phyloP scores from a whole-genome alignment of 2,329 filamentous ascomycete species.

The Aspergillus unguis region DNA sequence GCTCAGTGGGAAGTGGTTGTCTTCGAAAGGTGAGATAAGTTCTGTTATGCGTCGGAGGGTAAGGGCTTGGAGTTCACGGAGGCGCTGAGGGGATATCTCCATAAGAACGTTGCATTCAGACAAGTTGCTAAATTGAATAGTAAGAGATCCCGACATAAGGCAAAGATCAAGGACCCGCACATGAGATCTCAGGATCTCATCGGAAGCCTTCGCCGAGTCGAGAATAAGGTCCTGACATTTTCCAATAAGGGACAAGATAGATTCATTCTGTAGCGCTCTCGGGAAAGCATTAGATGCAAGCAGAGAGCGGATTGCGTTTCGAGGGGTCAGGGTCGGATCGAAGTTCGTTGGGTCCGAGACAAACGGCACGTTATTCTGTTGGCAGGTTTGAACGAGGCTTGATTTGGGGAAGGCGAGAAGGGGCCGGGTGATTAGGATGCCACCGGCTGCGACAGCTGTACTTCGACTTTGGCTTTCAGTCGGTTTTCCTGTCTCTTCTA shows the following conservation, averaged over 20 bases:
- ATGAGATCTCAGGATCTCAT: constrained; percentile 47
- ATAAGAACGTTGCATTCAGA: too few relatives aligned
- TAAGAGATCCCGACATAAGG: constrained; percentile 33
- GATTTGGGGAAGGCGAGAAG: constrained; percentile 60
- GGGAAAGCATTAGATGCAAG: constrained; percentile 61
- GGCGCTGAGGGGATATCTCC: constrained; percentile 8
- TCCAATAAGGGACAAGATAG: constrained; percentile 60
- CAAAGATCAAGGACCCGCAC: constrained; percentile 32
- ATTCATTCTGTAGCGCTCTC: constrained; percentile 61
- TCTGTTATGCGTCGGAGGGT: constrained; percentile 49
- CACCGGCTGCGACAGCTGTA: constrained; percentile 29
- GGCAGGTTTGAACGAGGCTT: constrained; percentile 63
- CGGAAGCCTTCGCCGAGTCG: constrained; percentile 52
- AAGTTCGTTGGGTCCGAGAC: constrained; percentile 82
- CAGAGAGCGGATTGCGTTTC: constrained; percentile 77
- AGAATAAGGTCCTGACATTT: constrained; percentile 48
- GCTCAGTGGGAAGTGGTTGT: constrained; percentile 42
- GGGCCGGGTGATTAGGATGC: constrained; percentile 37
- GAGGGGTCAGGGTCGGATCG: constrained; percentile 69
- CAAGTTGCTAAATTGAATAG: constrained; percentile 25
- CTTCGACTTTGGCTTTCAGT: background rate
- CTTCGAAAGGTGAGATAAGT: constrained; percentile 46
- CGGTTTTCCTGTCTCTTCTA: background rate
- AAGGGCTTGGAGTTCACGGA: constrained; percentile 37
- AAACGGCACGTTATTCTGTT: constrained; percentile 65